Evolutionary conservation across 768 basidiomycete species (phyloP), one percentile per base, ranked within the genome.

Genomic region (Sporobolomyces phaffii): DNA sequence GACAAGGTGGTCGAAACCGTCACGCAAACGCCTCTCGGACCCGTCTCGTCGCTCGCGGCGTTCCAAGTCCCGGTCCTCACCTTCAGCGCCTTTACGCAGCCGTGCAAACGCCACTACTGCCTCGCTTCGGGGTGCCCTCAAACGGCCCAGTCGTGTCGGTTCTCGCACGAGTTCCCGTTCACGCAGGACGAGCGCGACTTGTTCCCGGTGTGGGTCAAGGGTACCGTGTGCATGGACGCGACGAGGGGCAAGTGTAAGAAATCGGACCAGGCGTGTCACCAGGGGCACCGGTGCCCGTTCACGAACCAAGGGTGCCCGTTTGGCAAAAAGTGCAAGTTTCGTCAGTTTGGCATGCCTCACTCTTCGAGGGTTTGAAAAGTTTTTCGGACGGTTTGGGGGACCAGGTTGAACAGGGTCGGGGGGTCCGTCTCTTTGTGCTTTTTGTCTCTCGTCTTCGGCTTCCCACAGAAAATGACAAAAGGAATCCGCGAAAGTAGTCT

Each of bases 121-220:
- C 17, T 7, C 22, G 3, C n/a, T 3, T 2, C n/a, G 13, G 38
- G 40, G 3, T 56, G 54, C 31, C 54, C 54, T 2, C n/a, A 56
- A 31, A 7, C 54, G 20, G 38, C 54, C 9, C 41, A 41, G 28
- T 10, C 40, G 9, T 56, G 54, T 29, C 34, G 28, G 15, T 56
- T 56, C 41, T 43, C 40, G 28, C 54, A 56, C 28, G 10, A 38
- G 22, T 56, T 26, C 26, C 54, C 54, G 15, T 56, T 56, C 54
- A 26, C 54, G n/a, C 22, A 6, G 2, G 15, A 43, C 3, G 54
- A 56, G 54, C 9, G 26, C 14, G 5, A 28, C 26, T 20, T 43
- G 13, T 56, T 56, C 54, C 54, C 54, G 2, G 8, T 56, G n/a
- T 56, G 38, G 40, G 5, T 26, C 15, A 56, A 56, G 22, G 38